Conservation (phyloP, 1,284 basidiomycete genomes). For the Takashimella tepidaria region DNA sequence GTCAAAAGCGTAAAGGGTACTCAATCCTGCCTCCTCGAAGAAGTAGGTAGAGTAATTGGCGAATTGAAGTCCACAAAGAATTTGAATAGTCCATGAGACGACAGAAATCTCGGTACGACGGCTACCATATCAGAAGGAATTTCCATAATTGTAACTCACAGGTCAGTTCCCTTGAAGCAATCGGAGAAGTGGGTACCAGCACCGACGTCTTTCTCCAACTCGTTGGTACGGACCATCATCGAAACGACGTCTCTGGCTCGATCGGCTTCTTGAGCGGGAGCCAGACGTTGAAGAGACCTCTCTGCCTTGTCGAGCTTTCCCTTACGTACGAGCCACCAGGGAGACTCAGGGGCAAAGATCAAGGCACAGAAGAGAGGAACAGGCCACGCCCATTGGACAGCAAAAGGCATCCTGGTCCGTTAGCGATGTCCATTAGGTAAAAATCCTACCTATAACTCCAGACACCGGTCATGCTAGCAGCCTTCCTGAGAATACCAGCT, state of each 20-base stretch:
- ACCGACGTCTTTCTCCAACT: constrained; percentile 22
- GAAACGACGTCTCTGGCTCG: constrained; percentile 20
- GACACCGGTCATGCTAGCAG: not conserved
- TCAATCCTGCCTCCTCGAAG: constrained; percentile 20
- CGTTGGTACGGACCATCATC: constrained; percentile 33
- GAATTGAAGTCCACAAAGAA: constrained; percentile 21
- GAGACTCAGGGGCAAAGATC: constrained; percentile 26
- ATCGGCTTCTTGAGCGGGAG: not conserved
- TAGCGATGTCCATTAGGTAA: no score
- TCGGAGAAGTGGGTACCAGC: constrained; percentile 21
- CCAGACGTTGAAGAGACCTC: constrained; percentile 16
- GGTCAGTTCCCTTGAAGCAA: constrained; percentile 28
- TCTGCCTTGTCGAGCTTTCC: constrained; percentile 22
- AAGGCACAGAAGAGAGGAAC: constrained; percentile 22
- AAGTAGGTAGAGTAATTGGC: constrained; percentile 22
- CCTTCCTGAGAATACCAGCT: not conserved
- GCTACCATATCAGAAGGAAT: not conserved
- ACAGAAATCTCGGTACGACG: constrained; percentile 17
- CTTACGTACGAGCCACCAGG: constrained; percentile 29
- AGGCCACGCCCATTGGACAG: constrained; percentile 47
- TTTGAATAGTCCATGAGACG: constrained; percentile 16
- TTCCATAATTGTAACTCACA: not conserved
- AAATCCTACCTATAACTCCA: not conserved
- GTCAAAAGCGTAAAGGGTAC: constrained; percentile 11
- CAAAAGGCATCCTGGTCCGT: constrained; percentile 27